These are phyloP conservation scores for Pseudocercospora cruenta DNA, from an alignment of 2,329 filamentous ascomycete genomes.

Conservation along the genomic window DNA sequence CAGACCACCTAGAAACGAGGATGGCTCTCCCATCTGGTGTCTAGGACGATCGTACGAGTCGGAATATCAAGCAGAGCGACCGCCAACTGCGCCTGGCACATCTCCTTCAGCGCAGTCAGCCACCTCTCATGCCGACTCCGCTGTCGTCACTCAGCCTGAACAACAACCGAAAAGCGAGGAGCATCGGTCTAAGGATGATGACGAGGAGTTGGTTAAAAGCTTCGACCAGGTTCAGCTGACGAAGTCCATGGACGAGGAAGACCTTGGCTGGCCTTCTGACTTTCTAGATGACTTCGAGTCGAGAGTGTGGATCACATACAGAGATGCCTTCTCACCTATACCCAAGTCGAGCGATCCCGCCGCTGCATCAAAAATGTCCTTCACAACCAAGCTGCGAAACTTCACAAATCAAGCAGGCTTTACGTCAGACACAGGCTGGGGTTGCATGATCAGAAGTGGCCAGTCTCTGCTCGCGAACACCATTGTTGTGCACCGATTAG, in stretches of 20 bases:
- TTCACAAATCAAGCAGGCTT: slow-evolving; percentile 80
- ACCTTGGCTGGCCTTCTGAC: slow-evolving; percentile 73
- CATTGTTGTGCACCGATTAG: slow-evolving; percentile 70
- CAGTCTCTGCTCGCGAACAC: slow-evolving; percentile 92
- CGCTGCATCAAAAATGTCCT: slow-evolving; percentile 71
- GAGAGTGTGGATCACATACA: slow-evolving; percentile 93
- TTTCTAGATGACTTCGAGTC: slow-evolving; percentile 95
- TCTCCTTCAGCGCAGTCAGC: slow-evolving; percentile 38
- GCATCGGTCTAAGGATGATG: slow-evolving; percentile 22
- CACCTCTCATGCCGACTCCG: slow-evolving; percentile 39
- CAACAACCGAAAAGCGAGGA: slow-evolving; percentile 21
- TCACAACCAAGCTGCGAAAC: slow-evolving; percentile 82
- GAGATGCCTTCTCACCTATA: slow-evolving; percentile 83
- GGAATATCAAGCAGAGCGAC: slow-evolving; percentile 27
- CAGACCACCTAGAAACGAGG: slow-evolving; percentile 81
- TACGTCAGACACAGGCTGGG: slow-evolving; percentile 93
- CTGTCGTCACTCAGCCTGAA: slow-evolving; percentile 32
- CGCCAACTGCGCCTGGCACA: slow-evolving; percentile 26
- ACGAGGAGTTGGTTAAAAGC: slow-evolving; percentile 34
- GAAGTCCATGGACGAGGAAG: slow-evolving; percentile 39
- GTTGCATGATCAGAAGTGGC: slow-evolving; percentile 97
- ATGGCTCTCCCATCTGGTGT: slow-evolving; percentile 80
- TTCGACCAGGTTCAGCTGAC: slow-evolving; percentile 35
- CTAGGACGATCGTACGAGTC: slow-evolving; percentile 63
- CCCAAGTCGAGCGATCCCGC: slow-evolving; percentile 75